Evolutionary conservation across 1,139 yeast genomes (phyloP).

Genomic region (Protomyces lactucae-debilis): DNA sequence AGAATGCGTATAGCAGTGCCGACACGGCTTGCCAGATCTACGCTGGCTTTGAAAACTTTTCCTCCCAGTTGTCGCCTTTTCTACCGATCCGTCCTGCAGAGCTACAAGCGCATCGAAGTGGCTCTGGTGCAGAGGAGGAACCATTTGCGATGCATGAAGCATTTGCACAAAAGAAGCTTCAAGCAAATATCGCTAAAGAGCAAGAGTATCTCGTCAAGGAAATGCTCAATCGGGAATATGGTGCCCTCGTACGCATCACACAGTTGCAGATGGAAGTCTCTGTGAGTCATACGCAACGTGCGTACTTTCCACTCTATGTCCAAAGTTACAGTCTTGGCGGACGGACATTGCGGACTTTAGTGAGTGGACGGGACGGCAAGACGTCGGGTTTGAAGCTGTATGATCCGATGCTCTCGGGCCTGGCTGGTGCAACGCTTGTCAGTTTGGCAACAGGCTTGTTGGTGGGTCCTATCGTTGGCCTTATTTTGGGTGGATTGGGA

Average conservation of each 20-base stretch:
- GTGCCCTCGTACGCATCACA: slow-evolving; percentile 21
- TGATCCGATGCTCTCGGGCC: slow-evolving; percentile 17
- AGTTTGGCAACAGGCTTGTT: neutral
- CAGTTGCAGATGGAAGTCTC: slow-evolving; percentile 6
- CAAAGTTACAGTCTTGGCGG: slow-evolving; percentile 1
- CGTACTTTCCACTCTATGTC: slow-evolving; percentile 8
- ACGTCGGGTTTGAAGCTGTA: slow-evolving; percentile 8
- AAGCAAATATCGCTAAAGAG: slow-evolving; percentile 2
- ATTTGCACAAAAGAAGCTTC: slow-evolving; percentile 11
- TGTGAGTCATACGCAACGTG: neutral
- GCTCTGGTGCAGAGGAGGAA: slow-evolving; percentile 6
- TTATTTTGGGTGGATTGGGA: neutral
- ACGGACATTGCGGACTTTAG: slow-evolving; percentile 6
- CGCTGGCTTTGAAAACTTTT: slow-evolving; percentile 18
- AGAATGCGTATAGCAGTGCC: slow-evolving; percentile 12
- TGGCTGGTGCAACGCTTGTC: neutral
- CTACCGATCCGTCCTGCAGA: slow-evolving; percentile 5
- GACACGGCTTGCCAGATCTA: slow-evolving; percentile 15
- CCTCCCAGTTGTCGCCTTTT: slow-evolving; percentile 1
- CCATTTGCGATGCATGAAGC: slow-evolving; percentile 7
- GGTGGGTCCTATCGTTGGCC: slow-evolving; percentile 5
- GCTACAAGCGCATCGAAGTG: neutral
- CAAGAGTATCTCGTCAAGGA: slow-evolving; percentile 12
- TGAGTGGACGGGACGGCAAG: slow-evolving; percentile 14
- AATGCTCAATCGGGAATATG: slow-evolving; percentile 22